Base-by-base conservation (phyloP, 2,329 filamentous ascomycete species). In the Claviceps fusiformis region DNA sequence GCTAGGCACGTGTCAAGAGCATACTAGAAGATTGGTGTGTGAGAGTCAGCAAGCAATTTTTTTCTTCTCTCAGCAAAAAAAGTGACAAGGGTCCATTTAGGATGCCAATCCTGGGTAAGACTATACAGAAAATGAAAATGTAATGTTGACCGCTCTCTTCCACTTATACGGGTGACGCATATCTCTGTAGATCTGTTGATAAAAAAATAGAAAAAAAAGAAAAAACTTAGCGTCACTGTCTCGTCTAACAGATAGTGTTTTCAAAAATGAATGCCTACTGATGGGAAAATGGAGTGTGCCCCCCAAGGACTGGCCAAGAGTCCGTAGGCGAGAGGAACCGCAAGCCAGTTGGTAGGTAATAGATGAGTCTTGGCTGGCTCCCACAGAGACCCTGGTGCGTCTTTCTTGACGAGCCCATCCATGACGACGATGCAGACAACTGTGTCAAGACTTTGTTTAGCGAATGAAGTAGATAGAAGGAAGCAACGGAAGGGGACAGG, bases 251-350 rank as follows among this genome's bases (percentile, higher is more conserved):
- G 11, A 33, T 13, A 5, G 2, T 24, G 3, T 17, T 33, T 27
- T 19, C 29, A 19, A 27, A 1, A 33, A 51, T 48, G 29, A 59
- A 70, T 62, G 63, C 59, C 29, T 66, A 79, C 78, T 66, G 95
- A 95, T 3, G 92, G 92, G 62, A 97, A 96, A 24, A 83, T 78
- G 49, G 78, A 77, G 61, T 83, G 80, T 9, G 80, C 80, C 29
- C 79, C 79, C 79, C 80, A 82, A 1, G 80, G 80, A 27, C 79
- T 92, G 82, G 95, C 95, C 46, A 97, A 80, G 1, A 97, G 78
- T 27, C 92, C 92, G 63, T 96, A 89, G 10, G 89, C 89, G 19
- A 97, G 77, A 2, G 92, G 92, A 15, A 98, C 70, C 0, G 90
- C 89, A 58, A 83, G 74, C 91, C 92, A 96, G 65, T 93, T 90